Percentiles rank a stretch among this genome's conserved stretches.
Conservation (phyloP, 441 rosid species). For the Corymbia citriodora region DNA sequence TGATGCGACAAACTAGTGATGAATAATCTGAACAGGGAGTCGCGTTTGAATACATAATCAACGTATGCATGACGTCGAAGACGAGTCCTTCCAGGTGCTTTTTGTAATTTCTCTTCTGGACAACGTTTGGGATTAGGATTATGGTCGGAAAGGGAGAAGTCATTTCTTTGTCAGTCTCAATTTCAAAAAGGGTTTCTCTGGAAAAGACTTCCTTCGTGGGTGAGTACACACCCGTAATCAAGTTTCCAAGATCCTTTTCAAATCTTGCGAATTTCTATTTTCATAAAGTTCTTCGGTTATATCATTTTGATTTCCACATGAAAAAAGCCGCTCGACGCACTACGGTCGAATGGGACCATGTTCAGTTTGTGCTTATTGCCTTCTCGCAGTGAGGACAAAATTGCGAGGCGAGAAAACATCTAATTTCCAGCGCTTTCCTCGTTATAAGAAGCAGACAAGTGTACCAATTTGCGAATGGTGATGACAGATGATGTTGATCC, state of each 20-base stretch:
- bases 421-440: background rate
- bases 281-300: background rate
- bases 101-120: background rate
- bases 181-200: background rate
- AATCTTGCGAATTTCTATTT: background rate
- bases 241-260: background rate
- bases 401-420: background rate
- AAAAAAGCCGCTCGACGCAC: background rate
- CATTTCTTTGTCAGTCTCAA: background rate
- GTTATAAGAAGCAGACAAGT: background rate
- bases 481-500: background rate
- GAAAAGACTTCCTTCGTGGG: background rate
- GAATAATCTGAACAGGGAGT: background rate
- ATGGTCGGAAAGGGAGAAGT: background rate
- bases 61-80: background rate
- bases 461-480: background rate
- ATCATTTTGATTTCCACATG: background rate
- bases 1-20: background rate
- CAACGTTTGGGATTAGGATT: background rate
- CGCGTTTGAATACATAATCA: background rate
- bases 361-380: background rate
- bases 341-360: background rate
- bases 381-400: background rate
- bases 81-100: background rate
- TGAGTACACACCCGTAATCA: background rate